Conservation (phyloP, 371 early-diverging fungal genomes). For the Rhizomucor pusillus region DNA sequence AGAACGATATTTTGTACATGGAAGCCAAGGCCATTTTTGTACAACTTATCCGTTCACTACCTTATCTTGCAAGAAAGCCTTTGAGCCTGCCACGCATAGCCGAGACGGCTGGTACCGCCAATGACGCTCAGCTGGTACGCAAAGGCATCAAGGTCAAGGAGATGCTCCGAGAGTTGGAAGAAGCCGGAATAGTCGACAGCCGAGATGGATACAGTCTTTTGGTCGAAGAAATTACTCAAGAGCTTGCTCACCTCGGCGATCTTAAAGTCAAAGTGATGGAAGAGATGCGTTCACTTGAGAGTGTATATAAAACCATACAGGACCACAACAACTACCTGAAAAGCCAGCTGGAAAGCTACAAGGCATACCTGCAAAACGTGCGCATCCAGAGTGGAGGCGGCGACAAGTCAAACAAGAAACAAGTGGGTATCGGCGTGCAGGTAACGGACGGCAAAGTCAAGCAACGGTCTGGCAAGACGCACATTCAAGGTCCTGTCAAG, state of each 20-base stretch:
- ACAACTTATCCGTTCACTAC: constrained; percentile 81
- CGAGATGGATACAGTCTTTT: constrained; percentile 72
- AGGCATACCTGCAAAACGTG: constrained; percentile 90
- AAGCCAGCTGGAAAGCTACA: constrained; percentile 87
- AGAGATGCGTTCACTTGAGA: constrained; percentile 71
- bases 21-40: constrained; percentile 91
- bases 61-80: constrained; percentile 47
- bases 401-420: constrained; percentile 32
- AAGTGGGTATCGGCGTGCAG: constrained; percentile 51
- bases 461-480: constrained; percentile 33
- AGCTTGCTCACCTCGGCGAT: constrained; percentile 84
- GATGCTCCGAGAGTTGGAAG: constrained; percentile 83
- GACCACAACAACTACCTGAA: constrained; percentile 90
- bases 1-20: constrained; percentile 88
- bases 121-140: constrained; percentile 75
- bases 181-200: constrained; percentile 61
- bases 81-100: constrained; percentile 70
- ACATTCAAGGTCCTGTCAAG: constrained; percentile 65
- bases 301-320: constrained; percentile 86
- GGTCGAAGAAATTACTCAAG: constrained; percentile 81
- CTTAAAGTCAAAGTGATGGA: constrained; percentile 78
- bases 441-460: constrained; percentile 25
- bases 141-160: constrained; percentile 93
- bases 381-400: constrained; percentile 38
- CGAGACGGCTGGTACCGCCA: constrained; percentile 80